Evolutionary conservation across 2,329 filamentous ascomycete genomes (phyloP).

Genomic region (Apiospora koreana): DNA sequence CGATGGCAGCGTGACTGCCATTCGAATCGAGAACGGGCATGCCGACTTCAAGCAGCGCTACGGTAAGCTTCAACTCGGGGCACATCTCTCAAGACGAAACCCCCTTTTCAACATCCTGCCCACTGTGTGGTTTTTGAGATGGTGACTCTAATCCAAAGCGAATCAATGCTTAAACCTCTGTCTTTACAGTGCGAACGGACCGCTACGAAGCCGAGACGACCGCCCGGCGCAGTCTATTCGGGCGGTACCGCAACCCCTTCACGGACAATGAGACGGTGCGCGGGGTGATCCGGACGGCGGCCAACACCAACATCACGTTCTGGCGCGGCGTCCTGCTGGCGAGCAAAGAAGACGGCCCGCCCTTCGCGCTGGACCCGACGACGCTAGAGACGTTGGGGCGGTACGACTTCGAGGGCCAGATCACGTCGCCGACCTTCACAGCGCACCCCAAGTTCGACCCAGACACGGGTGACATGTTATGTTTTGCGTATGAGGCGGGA

Average conservation of each 20-base stretch:
- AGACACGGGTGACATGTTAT: slow-evolving; percentile 49
- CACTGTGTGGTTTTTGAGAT: not conserved
- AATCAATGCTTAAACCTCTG: not conserved
- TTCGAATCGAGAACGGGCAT: slow-evolving; percentile 40
- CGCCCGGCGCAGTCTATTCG: slow-evolving; percentile 43
- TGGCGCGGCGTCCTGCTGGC: slow-evolving; percentile 58
- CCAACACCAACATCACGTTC: slow-evolving; percentile 62
- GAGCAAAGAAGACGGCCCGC: slow-evolving; percentile 55
- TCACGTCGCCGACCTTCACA: slow-evolving; percentile 48
- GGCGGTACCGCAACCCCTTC: slow-evolving; percentile 58
- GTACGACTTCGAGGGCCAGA: slow-evolving; percentile 54
- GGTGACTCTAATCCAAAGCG: not conserved
- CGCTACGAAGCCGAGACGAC: slow-evolving; percentile 32
- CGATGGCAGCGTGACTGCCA: slow-evolving; percentile 41
- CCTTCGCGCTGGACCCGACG: slow-evolving; percentile 50
- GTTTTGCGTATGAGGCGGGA: slow-evolving; percentile 52
- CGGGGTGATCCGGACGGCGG: slow-evolving; percentile 55
- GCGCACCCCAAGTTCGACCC: slow-evolving; percentile 56
- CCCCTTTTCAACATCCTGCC: not conserved
- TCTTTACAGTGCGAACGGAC: slow-evolving; percentile 37
- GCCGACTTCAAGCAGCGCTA: slow-evolving; percentile 46
- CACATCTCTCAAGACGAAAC: not conserved
- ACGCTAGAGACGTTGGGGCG: slow-evolving; percentile 51
- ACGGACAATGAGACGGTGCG: slow-evolving; percentile 57
- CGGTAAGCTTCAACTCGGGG: not conserved